A percentile compares a stretch with the other conserved stretches of the same genome.
Evolutionary conservation across 805 yeast genomes (phyloP).

Genomic region (Metschnikowia gruessii): DNA sequence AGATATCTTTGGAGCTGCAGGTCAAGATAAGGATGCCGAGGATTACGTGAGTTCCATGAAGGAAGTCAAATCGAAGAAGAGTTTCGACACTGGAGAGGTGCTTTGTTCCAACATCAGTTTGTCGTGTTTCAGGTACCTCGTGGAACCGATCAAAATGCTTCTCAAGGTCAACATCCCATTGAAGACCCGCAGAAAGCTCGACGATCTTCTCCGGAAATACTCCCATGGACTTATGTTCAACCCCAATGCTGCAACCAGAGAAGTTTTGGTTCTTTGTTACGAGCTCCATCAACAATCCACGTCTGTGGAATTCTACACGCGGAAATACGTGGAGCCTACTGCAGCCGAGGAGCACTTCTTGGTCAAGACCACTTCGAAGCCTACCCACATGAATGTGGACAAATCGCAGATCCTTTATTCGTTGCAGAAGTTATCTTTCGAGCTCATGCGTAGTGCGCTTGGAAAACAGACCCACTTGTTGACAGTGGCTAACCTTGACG

Average conservation of each 20-base stretch:
- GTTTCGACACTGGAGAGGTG: slow-evolving; percentile 83
- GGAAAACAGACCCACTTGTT: slow-evolving; percentile 58
- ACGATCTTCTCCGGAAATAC: slow-evolving; percentile 73
- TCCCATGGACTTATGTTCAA: slow-evolving; percentile 79
- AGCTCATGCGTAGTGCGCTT: slow-evolving; percentile 68
- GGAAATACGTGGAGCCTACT: slow-evolving; percentile 23
- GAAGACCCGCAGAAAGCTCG: slow-evolving; percentile 70
- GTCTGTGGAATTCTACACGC: slow-evolving; percentile 1
- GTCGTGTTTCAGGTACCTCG: slow-evolving; percentile 50
- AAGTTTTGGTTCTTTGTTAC: slow-evolving; percentile 66
- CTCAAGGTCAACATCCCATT: slow-evolving; percentile 61
- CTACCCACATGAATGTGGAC: slow-evolving; percentile 51
- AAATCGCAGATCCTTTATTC: slow-evolving; percentile 55
- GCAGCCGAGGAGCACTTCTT: slow-evolving; percentile 62
- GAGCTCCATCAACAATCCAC: slow-evolving; percentile 61
- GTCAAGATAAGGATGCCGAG: slow-evolving; percentile 92
- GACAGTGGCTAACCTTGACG: slow-evolving; percentile 58
- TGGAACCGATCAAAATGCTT: slow-evolving; percentile 65
- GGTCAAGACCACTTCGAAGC: slow-evolving; percentile 66
- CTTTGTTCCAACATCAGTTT: slow-evolving; percentile 63
- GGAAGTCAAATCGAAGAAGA: slow-evolving; percentile 86
- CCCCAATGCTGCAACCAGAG: slow-evolving; percentile 51
- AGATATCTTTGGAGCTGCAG: slow-evolving; percentile 87
- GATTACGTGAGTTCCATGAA: slow-evolving; percentile 82
- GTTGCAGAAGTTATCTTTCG: slow-evolving; percentile 73